A percentile compares a stretch with the other conserved stretches of the same genome.
Conservation (phyloP, 2,329 filamentous ascomycete species). For the Parascedosporium putredinis region DNA sequence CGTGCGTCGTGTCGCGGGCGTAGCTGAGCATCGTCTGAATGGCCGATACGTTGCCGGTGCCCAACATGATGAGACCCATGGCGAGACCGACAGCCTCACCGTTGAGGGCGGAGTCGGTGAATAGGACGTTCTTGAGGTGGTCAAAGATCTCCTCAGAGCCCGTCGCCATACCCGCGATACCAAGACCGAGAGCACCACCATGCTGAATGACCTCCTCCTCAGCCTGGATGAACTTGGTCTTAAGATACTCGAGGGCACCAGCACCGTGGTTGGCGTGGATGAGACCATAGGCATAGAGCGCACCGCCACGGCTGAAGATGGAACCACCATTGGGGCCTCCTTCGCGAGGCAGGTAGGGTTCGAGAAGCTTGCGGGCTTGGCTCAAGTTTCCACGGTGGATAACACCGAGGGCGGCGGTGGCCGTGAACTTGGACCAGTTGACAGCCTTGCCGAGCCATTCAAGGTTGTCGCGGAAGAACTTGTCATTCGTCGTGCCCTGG, state of each 20-base stretch:
- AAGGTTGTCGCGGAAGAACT: slow-evolving; percentile 95
- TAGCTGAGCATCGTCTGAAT: slow-evolving; percentile 97
- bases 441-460: slow-evolving; percentile 98
- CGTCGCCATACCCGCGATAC: slow-evolving; percentile 95
- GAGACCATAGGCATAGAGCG: slow-evolving; percentile 86
- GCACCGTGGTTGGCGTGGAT: slow-evolving; percentile 97
- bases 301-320: slow-evolving; percentile 91
- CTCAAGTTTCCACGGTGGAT: slow-evolving; percentile 93
- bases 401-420: slow-evolving; percentile 88
- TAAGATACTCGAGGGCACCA: slow-evolving; percentile 73
- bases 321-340: slow-evolving; percentile 69
- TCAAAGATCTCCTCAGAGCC: slow-evolving; percentile 86
- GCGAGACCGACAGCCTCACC: slow-evolving; percentile 91
- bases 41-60: slow-evolving; percentile 89
- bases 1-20: slow-evolving; percentile 93
- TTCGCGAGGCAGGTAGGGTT: slow-evolving; percentile 82
- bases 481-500: slow-evolving; percentile 93
- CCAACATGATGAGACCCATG: slow-evolving; percentile 97
- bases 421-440: slow-evolving; percentile 99
- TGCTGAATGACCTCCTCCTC: slow-evolving; percentile 93
- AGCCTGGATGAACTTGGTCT: slow-evolving; percentile 61
- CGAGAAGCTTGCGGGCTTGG: slow-evolving; percentile 84
- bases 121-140: slow-evolving; percentile 78
- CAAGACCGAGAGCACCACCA: slow-evolving; percentile 86
- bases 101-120: slow-evolving; percentile 89